Percentiles rank a stretch among this genome's conserved stretches.
phyloP scores from a whole-genome alignment of 306 rosid species.

The Quercus berberidifolia region DNA sequence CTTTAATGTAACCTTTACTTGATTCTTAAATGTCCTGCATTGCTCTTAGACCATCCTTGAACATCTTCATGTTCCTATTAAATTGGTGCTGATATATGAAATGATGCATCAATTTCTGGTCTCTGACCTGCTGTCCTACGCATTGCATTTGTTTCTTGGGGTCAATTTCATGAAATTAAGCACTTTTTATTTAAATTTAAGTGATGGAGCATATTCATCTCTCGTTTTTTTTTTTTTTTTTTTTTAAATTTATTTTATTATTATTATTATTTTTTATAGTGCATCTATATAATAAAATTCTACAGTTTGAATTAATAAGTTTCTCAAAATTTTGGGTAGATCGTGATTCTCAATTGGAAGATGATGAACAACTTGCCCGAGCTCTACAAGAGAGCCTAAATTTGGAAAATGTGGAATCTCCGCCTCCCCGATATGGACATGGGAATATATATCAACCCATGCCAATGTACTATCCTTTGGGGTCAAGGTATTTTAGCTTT shows the following conservation, averaged over 20 bases:
- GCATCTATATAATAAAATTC: background rate
- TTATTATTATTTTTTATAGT: no score
- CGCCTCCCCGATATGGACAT: conserved; percentile 70
- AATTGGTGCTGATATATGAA: background rate
- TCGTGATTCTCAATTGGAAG: conserved; percentile 59
- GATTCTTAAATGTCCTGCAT: background rate
- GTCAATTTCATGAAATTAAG: background rate
- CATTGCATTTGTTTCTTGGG: background rate
- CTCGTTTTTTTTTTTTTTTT: no score
- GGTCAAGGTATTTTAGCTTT: conserved; percentile 58
- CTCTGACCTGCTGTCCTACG: background rate
- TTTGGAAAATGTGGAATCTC: conserved; percentile 24
- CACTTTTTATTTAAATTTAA: background rate
- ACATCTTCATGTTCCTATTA: background rate
- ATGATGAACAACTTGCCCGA: conserved; percentile 86
- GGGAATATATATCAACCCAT: conserved; percentile 62
- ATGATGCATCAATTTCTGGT: background rate
- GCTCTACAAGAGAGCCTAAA: conserved; percentile 85
- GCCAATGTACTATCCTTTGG: conserved; percentile 44
- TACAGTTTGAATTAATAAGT: background rate
- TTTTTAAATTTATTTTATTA: no score
- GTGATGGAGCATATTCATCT: background rate
- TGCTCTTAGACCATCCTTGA: background rate
- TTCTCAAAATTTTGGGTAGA: conserved; percentile 25
- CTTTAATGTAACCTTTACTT: background rate